These are phyloP conservation scores for Crithidia bombi DNA, from an alignment of 208 protist genomes.

Conservation along the genomic window DNA sequence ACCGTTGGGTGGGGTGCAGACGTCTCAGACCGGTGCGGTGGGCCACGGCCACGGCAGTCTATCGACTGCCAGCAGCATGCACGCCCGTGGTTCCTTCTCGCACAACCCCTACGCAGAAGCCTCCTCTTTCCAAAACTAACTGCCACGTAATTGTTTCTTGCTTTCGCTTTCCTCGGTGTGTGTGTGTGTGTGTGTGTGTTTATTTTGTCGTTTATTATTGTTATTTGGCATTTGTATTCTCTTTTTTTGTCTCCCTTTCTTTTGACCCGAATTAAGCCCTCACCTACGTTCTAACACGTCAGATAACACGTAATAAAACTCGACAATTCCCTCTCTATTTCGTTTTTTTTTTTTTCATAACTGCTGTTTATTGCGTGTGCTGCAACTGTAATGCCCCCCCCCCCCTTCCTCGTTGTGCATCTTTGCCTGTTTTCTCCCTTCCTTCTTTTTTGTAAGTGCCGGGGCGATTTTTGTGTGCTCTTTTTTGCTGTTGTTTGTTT, in stretches of 20 bases:
- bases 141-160: neutral
- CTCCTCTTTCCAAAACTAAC: conserved; percentile 46
- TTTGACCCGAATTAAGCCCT: no score
- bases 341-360: no score
- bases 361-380: no score
- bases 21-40: neutral
- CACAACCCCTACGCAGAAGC: conserved; percentile 84
- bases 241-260: neutral
- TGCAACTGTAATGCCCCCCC: no score
- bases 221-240: conserved; percentile 1
- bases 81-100: conserved; percentile 40
- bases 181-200: neutral
- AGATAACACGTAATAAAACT: no score
- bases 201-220: neutral
- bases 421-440: conserved; percentile 1
- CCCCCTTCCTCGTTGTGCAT: no score
- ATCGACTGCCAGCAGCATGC: conserved; percentile 15
- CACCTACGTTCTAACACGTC: no score
- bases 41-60: conserved; percentile 10
- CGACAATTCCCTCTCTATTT: no score
- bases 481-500: neutral
- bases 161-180: neutral
- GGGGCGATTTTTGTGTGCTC: neutral
- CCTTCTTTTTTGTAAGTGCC: neutral
- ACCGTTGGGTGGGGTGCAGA: conserved; percentile 16